Conservation (phyloP, 2,329 filamentous ascomycete genomes). For the Thermoascus crustaceus region DNA sequence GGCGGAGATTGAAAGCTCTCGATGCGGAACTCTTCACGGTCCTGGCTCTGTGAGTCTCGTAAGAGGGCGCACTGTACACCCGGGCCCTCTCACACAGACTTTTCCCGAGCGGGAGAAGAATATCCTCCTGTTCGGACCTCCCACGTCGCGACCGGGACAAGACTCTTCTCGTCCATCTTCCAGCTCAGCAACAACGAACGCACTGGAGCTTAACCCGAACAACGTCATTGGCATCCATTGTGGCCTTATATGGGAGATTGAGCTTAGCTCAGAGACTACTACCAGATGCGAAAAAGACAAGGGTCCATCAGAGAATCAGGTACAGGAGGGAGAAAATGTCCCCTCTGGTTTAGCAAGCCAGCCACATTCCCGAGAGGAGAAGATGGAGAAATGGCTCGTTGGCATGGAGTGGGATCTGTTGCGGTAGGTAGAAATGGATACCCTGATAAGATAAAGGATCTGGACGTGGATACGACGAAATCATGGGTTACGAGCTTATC, state of each 20-base stretch:
- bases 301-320: too few species aligned
- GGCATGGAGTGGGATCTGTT: conserved; percentile 34
- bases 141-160: too few species aligned
- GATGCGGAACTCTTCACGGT: conserved; percentile 4
- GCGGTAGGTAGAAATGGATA: background rate
- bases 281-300: too few species aligned
- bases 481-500: background rate
- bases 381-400: conserved; percentile 24
- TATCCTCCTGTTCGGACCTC: conserved; percentile 21
- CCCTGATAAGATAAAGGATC: conserved; percentile 6
- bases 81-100: background rate
- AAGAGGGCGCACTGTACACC: conserved; percentile 2
- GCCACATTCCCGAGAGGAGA: too few species aligned
- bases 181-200: background rate
- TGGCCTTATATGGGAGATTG: conserved; percentile 30
- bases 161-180: background rate
- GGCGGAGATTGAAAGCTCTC: conserved; percentile 3
- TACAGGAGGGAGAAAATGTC: too few species aligned
- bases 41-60: conserved; percentile 6
- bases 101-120: conserved; percentile 8
- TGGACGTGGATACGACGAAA: background rate
- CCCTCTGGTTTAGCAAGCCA: too few species aligned
- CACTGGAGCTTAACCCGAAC: conserved; percentile 10
- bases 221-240: conserved; percentile 23
- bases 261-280: conserved; percentile 12